Evolutionary conservation across 495 filamentous ascomycete genomes (phyloP).

Genomic region (Aspergillus mulundensis): DNA sequence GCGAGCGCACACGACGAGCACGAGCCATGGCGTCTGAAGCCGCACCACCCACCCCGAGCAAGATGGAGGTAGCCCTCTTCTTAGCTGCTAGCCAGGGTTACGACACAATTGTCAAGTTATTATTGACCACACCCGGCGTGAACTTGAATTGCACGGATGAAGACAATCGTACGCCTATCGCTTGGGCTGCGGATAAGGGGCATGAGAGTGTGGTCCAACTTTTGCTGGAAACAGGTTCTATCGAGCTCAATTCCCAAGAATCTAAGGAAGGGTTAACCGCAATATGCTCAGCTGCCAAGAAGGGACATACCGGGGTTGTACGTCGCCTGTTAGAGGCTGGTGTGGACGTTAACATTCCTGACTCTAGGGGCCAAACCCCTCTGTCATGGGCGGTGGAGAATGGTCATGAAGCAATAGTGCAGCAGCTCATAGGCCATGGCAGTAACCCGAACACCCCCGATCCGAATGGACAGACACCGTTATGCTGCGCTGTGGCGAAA

Average conservation of each 20-base stretch:
- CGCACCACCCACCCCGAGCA: slow-evolving; percentile 17
- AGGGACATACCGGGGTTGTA: slow-evolving; percentile 30
- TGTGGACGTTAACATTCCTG: slow-evolving; percentile 21
- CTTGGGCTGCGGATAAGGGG: slow-evolving; percentile 32
- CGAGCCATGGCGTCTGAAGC: slow-evolving; percentile 11
- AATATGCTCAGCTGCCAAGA: slow-evolving; percentile 34
- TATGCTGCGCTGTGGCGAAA: slow-evolving; percentile 19
- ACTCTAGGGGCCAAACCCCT: slow-evolving; percentile 30
- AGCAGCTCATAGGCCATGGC: slow-evolving; percentile 16
- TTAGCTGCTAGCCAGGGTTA: slow-evolving; percentile 35
- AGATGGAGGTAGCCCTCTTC: slow-evolving; percentile 26
- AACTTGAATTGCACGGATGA: slow-evolving; percentile 26
- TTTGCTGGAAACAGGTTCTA: slow-evolving; percentile 21
- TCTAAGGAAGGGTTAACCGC: slow-evolving; percentile 27
- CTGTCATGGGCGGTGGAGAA: slow-evolving; percentile 29
- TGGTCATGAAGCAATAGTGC: slow-evolving; percentile 22
- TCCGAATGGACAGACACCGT: slow-evolving; percentile 28
- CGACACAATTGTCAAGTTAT: slow-evolving; percentile 31
- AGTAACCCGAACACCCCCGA: slow-evolving; percentile 20
- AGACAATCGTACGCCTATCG: slow-evolving; percentile 31
- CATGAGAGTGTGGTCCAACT: slow-evolving; percentile 32
- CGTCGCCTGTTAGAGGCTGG: slow-evolving; percentile 16
- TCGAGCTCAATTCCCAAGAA: slow-evolving; percentile 20
- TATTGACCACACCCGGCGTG: slow-evolving; percentile 24
- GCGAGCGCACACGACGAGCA: neutral